These are phyloP conservation scores for Populus alba DNA, from an alignment of 345 rosid species.

Conservation along the genomic window DNA sequence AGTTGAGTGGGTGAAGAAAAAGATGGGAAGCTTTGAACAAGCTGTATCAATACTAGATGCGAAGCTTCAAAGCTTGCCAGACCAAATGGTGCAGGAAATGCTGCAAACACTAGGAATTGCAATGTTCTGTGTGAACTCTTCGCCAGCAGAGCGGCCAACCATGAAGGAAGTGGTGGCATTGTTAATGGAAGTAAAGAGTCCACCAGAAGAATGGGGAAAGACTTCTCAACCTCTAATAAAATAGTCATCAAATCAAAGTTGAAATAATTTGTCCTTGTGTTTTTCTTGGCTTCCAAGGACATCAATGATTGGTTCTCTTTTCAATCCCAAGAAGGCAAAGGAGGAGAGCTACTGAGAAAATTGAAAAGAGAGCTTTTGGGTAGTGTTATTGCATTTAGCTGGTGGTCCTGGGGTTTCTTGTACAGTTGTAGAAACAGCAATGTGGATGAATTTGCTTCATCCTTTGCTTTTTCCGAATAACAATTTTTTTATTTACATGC, in stretches of 20 bases:
- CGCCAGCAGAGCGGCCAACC: conserved; percentile 77
- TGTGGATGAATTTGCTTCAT: conserved; percentile 20
- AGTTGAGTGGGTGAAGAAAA: conserved; percentile 93
- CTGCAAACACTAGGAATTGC: conserved; percentile 91
- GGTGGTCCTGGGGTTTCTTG: conserved; percentile 33
- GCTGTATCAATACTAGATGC: conserved; percentile 63
- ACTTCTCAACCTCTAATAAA: conserved; percentile 88
- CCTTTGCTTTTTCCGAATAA: neutral
- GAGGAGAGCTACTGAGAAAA: neutral
- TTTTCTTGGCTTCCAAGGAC: conserved; percentile 10
- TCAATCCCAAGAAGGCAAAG: conserved; percentile 18
- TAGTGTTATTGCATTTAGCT: conserved; percentile 12
- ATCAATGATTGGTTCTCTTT: conserved; percentile 19
- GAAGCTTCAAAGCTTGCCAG: conserved; percentile 79
- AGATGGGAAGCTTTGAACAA: conserved; percentile 97
- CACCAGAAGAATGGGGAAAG: conserved; percentile 88
- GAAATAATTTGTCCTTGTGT: conserved; percentile 7
- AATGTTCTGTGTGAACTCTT: conserved; percentile 90
- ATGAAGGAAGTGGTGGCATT: conserved; percentile 97
- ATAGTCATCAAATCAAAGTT: conserved; percentile 61
- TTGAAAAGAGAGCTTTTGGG: conserved; percentile 8
- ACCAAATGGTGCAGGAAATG: conserved; percentile 94
- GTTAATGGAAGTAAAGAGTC: conserved; percentile 83
- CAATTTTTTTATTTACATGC: neutral
- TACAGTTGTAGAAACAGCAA: conserved; percentile 53